A percentile compares a stretch with the other conserved stretches of the same genome.
phyloP scores from a whole-genome alignment of 768 basidiomycete genomes.

The Russula griseocarnosa region DNA sequence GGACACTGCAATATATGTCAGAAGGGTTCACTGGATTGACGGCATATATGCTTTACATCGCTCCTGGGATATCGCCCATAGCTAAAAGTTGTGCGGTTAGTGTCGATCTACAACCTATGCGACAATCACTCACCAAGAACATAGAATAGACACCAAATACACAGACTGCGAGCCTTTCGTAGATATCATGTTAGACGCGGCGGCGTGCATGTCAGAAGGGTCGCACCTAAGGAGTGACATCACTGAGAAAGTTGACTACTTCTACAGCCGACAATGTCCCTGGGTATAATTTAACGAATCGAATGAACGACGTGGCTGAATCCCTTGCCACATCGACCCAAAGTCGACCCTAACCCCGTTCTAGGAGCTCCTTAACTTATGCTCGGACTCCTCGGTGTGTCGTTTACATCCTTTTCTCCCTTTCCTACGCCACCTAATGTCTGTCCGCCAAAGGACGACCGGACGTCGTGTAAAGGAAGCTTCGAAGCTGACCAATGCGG shows the following conservation, averaged over 20 bases:
- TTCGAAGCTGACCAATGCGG: neutral
- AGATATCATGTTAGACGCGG: neutral
- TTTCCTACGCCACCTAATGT: neutral
- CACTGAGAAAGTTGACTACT: neutral
- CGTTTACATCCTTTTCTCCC: neutral
- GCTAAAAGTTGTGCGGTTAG: slow-evolving; percentile 38
- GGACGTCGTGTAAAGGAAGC: neutral
- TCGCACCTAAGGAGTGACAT: slow-evolving; percentile 24
- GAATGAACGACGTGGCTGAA: slow-evolving; percentile 14
- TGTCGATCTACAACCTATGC: neutral
- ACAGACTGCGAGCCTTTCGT: slow-evolving; percentile 23
- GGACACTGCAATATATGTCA: slow-evolving; percentile 51
- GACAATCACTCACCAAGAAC: slow-evolving; percentile 26
- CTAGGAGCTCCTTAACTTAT: neutral
- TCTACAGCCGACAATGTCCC: slow-evolving; percentile 6
- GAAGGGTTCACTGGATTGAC: neutral
- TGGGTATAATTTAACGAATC: neutral
- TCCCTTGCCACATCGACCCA: neutral
- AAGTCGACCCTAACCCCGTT: slow-evolving; percentile 14
- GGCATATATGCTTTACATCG: slow-evolving; percentile 51
- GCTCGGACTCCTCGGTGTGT: neutral
- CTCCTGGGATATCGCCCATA: slow-evolving; percentile 95
- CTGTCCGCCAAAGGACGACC: neutral
- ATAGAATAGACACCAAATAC: slow-evolving; percentile 29
- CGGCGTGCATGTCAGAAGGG: neutral